Evolutionary conservation across 2,329 filamentous ascomycete species (phyloP), one percentile per base, ranked within the genome.

Genomic region (Botrytis tulipae): DNA sequence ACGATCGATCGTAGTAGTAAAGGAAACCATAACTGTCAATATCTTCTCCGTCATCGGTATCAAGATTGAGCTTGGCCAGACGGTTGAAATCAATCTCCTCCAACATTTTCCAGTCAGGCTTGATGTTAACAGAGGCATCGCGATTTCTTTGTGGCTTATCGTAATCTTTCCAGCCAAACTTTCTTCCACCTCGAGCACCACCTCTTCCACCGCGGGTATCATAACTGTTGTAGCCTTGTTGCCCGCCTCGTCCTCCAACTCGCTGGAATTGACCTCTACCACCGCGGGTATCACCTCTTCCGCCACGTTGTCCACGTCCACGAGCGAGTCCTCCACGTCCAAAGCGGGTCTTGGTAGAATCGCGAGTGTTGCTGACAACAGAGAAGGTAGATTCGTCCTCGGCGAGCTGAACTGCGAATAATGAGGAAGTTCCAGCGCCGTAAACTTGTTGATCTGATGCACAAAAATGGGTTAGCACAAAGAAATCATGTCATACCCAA

Each of bases 81-180:
- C 96, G 92, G 86, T 94, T 95, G 86, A 97, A 99, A 84, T 99
- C 96, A 83, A 99, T 98, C 88, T 99, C 96, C 86, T 99, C 96
- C 80, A 98, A 87, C 85, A 99, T 89, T 81, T 90, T 89, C 96
- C 96, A 99, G 83, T 98, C 95, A 35, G 95, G 90, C 85, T 97
- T 97, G 84, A 98, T 94, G 85, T 95, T 95, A 82, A 99, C 93
- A 51, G 94, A 97, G 18, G 95, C 93, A 85, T 99, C 96, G 75
- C 96, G 93, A 85, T 97, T 98, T 81, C 96, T 92, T 83, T 95
- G 90, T 75, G 96, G 96, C 90, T 98, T 98, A 86, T 99, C 96
- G 82, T 94, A 97, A 83, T 99, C 96, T 85, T 96, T 97, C 95
- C 96, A 98, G 82, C 96, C 96, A 81, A 98, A 98, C 79, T 96